These are phyloP conservation scores for Tuctoria greenei DNA, from an alignment of 176 grass and related monocot species.

Conservation along the genomic window DNA sequence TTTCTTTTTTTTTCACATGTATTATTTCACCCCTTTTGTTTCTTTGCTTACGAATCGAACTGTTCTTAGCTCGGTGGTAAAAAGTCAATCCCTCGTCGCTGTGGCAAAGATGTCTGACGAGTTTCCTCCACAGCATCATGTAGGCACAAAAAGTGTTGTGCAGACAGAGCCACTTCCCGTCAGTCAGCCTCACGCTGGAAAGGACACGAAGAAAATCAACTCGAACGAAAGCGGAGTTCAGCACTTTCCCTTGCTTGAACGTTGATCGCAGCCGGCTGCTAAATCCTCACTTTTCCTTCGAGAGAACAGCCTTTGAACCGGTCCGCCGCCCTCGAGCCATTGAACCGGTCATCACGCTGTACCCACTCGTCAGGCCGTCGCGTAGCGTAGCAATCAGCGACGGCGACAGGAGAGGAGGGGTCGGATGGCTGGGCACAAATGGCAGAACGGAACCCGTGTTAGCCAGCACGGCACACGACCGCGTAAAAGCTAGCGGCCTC, in stretches of 20 bases:
- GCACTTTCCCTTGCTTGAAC: neutral
- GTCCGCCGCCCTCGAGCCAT: constrained; percentile 4
- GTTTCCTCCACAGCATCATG: neutral
- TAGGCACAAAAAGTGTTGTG: neutral
- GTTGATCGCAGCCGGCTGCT: constrained; percentile 30
- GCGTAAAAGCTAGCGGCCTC: constrained; percentile 14
- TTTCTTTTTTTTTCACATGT: too few relatives aligned
- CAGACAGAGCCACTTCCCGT: neutral
- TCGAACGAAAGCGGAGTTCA: neutral
- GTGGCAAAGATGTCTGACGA: neutral
- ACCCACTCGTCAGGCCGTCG: neutral
- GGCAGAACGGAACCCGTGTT: neutral
- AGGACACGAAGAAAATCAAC: neutral
- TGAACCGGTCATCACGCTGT: neutral
- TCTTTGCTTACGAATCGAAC: too few relatives aligned
- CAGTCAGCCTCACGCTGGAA: neutral
- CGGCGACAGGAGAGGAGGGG: neutral
- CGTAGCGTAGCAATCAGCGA: neutral
- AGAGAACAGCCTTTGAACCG: constrained; percentile 35
- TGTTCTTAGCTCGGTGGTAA: neutral
- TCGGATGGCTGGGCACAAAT: neutral
- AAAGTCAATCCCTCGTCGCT: neutral
- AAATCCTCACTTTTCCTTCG: neutral
- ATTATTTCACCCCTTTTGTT: too few relatives aligned
- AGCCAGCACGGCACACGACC: neutral